Evolutionary conservation across 306 rosid species (phyloP), one percentile per base, ranked within the genome.

Genomic region (Glycine latifolia): DNA sequence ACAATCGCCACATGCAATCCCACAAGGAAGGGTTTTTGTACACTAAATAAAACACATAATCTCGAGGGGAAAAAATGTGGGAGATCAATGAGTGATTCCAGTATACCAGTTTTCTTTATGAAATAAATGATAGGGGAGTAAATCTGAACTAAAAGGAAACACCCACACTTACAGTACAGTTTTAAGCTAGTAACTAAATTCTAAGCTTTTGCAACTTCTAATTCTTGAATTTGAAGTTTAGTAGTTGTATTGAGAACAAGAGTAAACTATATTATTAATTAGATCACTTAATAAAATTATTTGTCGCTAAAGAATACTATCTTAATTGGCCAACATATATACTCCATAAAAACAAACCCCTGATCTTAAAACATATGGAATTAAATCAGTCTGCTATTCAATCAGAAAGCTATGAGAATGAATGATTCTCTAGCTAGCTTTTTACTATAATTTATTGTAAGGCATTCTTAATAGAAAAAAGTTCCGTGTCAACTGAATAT

Each of bases 401-500:
- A 43, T 43, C 73, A 16, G 73, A 43, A 67, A 67, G 53, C 73
- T 43, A 15, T 37, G 41, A 67, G 14, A 2, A 47, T 5, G 74
- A 43, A 16, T 59, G 44, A 44, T 44, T 58, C 20, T 73, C 55
- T 3, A 3, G 52, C 13, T 31, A 60, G 6, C 14, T 74, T 6
- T 56, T 41, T 43, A 65, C 95, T 92, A 56, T 20, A 47, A 69
- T 69, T 69, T 9, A 67, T n/a, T 67, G 52, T 67, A 41, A 14
- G 3, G 43, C 6, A 4, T 49, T n/a, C 39, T 33, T 37, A 63
- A 50, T 10, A 33, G 89, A 85, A 15, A 78, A 14, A 65, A 10
- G 12, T 10, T 61, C 48, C 15, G 4, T 7, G 71, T 53, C n/a
- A 76, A 46, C 70, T 20, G 43, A 75, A 59, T 20, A 20, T 75